Conservation (phyloP, 1,139 yeast species). For the Hyphopichia khmerensis region DNA sequence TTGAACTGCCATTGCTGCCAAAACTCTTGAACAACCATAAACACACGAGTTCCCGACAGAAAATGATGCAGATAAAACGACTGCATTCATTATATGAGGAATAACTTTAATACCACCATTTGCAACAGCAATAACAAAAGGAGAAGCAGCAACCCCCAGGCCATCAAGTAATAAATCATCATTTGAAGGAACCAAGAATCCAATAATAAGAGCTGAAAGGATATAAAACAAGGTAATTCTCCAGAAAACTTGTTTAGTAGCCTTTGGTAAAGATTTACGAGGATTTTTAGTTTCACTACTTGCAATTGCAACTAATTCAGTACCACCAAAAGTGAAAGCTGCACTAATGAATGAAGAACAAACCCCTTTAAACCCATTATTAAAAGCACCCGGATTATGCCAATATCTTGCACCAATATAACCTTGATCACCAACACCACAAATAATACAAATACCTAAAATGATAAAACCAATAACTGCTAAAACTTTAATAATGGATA, state of each 20-base stretch:
- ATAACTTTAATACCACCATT: constrained; percentile 38
- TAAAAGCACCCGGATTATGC: constrained; percentile 48
- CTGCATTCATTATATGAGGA: constrained; percentile 56
- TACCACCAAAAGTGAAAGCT: constrained; percentile 84
- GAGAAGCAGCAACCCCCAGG: constrained; percentile 33
- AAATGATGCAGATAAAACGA: constrained; percentile 48
- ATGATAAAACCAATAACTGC: constrained; percentile 46
- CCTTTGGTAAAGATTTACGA: constrained; percentile 62
- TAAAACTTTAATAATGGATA: constrained; percentile 41
- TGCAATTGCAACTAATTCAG: constrained; percentile 76
- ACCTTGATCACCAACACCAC: constrained; percentile 44
- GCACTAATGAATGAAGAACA: constrained; percentile 82
- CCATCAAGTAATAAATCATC: constrained; percentile 36
- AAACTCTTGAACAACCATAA: constrained; percentile 54
- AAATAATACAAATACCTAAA: constrained; percentile 36
- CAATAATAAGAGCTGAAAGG: constrained; percentile 45
- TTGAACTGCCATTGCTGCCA: constrained; percentile 54
- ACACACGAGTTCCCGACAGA: constrained; percentile 58
- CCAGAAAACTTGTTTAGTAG: constrained; percentile 75
- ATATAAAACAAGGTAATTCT: constrained; percentile 63
- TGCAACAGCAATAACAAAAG: constrained; percentile 42
- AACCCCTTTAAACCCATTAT: constrained; percentile 72
- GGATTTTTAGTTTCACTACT: constrained; percentile 85
- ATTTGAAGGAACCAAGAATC: constrained; percentile 45
- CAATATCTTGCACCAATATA: constrained; percentile 43